Base-by-base conservation (phyloP, 345 rosid species). In the Ailanthus altissimus region DNA sequence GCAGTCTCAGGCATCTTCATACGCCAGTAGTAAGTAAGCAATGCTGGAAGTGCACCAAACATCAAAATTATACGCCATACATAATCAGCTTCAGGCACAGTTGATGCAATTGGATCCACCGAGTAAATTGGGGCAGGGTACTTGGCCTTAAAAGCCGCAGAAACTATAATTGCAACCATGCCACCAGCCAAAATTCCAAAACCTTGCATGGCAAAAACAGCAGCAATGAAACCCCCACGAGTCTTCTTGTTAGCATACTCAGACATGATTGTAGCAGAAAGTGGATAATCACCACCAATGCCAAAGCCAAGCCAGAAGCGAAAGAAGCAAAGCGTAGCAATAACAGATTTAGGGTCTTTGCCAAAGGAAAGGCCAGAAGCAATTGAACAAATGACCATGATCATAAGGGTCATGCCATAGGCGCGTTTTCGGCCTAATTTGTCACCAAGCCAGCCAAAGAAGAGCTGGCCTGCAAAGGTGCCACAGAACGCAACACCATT, bases 251-350 rank as follows among this genome's bases (percentile, higher is more conserved):
- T 90, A 0, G 96, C 91, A 45, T 93, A 91, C 77, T 90, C 98
- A 0, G 98, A 91, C 98, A 93, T 93, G 81, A 91, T 93, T 6
- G 98, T 90, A 36, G 96, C 98, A 5, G 98, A 93, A 43, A 93
- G 89, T 20, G 97, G 97, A 71, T 91, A 90, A 75, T 93, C 94
- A n/a, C 97, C 94, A 8, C 97, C 97, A 23, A 93, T 91, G 25
- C 97, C 97, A 23, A 91, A 91, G 21, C 97, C 96, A 0, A 91
- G 91, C 97, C 97, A 93, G 81, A 93, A 91, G 8, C 96, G 86
- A 68, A 90, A 93, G 87, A 93, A 93, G 70, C 97, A 90, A 18
- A 93, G 93, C 3, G 94, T 88, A 6, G 91, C 16, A 78, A 91
- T 84, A 36, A 90, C 94, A 8, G 77, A 21, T 64, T 85, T 84